Base-by-base conservation (phyloP, 192 early-diverging fungal genomes). In the Powellomyces hirtus region DNA sequence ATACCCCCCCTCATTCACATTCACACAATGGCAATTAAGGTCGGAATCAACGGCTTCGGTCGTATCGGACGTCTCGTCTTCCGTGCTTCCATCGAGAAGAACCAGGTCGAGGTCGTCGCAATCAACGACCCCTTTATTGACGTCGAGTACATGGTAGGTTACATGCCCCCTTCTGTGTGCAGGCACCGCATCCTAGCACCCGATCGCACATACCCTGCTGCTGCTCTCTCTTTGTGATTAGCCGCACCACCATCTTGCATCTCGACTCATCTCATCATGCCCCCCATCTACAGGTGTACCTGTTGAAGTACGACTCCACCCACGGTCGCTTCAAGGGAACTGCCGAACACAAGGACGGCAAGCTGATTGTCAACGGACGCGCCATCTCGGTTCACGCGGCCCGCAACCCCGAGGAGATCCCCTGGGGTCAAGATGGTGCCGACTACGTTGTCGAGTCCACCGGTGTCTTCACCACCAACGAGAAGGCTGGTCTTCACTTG, bases 51-150 rank as follows among this genome's bases (percentile, higher is more conserved):
- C 75, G 83, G 92, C 55, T 98, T 97, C 78, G 96, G 96, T 74
- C 95, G 96, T 80, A 98, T 98, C 70, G 96, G 96, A 66, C 96
- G 96, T 80, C 89, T 98, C 59, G 95, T 98, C 36, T 83, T 98
- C 74, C 91, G 95, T 74, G 73, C 93, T 52, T 86, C 94, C 40
- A 80, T 94, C 26, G 74, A 83, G 72, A 82, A 90, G 78, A 42
- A 85, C 40, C 33, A 59, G 35, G 73, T 77, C 18, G 40, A 69
- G 37, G 93, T 98, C 56, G 90, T 94, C 20, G 89, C 90, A 60
- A 84, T 98, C 84, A 97, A 97, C 82, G 96, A 98, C 80, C 95
- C 95, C 58, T 97, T 97, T 91, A 92, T 95, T 77, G 88, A 90
- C 70, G 84, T 93, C 29, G 89, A 92, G 50, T 97, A 98, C 87